Evolutionary conservation across 2,329 filamentous ascomycete genomes (phyloP).

Genomic region (Monosporascus sp.): DNA sequence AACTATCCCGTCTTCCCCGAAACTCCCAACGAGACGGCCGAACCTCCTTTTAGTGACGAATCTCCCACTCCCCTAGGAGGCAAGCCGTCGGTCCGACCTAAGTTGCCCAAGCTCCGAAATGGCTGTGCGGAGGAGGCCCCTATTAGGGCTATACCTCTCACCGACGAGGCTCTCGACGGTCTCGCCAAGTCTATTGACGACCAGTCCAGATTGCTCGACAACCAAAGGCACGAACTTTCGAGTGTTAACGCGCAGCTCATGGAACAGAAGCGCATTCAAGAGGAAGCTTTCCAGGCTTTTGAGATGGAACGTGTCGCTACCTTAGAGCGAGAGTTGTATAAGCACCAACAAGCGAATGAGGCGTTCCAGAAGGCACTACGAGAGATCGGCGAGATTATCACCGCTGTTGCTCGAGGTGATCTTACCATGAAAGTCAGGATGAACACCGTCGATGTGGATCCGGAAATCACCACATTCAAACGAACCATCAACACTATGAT

Average conservation of each 20-base stretch:
- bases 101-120: conserved; percentile 37
- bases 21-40: conserved; percentile 71
- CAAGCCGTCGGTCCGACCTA: conserved; percentile 32
- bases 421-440: conserved; percentile 96
- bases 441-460: conserved; percentile 94
- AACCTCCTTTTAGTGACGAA: conserved; percentile 58
- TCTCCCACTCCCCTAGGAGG: conserved; percentile 40
- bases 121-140: conserved; percentile 27
- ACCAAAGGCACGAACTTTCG: conserved; percentile 78
- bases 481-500: conserved; percentile 99
- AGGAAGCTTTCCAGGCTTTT: conserved; percentile 73
- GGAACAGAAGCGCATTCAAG: conserved; percentile 79
- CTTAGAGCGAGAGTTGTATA: conserved; percentile 88
- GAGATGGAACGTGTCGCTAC: conserved; percentile 84
- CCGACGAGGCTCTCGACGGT: conserved; percentile 77
- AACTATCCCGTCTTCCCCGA: conserved; percentile 62
- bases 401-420: conserved; percentile 90
- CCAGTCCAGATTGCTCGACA: conserved; percentile 86
- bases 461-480: conserved; percentile 96
- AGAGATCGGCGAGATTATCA: conserved; percentile 96
- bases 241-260: conserved; percentile 81
- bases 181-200: conserved; percentile 88
- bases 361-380: conserved; percentile 96
- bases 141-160: conserved; percentile 51
- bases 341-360: conserved; percentile 96